Base-by-base conservation (phyloP, 306 rosid species). In the Spatholobus suberectus region DNA sequence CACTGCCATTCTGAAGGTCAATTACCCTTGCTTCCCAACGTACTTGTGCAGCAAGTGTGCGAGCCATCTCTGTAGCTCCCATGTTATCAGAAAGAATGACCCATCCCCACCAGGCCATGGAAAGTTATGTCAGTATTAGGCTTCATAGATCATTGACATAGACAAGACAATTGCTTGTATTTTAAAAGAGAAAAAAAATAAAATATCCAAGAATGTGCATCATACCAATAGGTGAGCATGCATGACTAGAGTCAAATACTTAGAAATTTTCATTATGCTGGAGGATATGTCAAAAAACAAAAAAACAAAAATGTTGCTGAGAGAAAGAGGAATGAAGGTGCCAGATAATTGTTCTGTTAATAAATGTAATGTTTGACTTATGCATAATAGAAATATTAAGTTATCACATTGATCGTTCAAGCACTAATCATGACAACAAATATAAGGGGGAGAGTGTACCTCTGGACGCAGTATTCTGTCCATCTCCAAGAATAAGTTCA, bases 21-120 rank as follows among this genome's bases (percentile, higher is more conserved):
- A 94, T 92, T 87, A 92, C 84, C 91, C 98, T 88, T 26, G 97
- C 98, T 80, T 94, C 98, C 98, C 98, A 94, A 32, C 92, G 94
- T 38, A 94, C 80, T 77, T 90, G 94, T 34, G 94, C 66, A 9
- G 92, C 96, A 75, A 89, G 85, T 70, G 80, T 70, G 67, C 97
- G 96, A 8, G 89, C 98, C 92, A 92, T 87, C 88, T 94, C 96
- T 72, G 92, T 91, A 13, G 88, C 75, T 73, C 90, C 90, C 81
- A 87, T 71, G 61, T 82, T 89, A 87, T 94, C 97, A 63, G 82
- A 85, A 55, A 94, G 87, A 82, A 94, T 80, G 77, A 87, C 87
- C 98, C 98, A 94, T 86, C 98, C 97, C 98, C 92, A 79, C 78
- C 70, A 87, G 55, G 18, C 29, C 70, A 70, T 23, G 70, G 67